Evolutionary conservation across 768 basidiomycete species (phyloP).

Genomic region (Lanmaoa rubissima): DNA sequence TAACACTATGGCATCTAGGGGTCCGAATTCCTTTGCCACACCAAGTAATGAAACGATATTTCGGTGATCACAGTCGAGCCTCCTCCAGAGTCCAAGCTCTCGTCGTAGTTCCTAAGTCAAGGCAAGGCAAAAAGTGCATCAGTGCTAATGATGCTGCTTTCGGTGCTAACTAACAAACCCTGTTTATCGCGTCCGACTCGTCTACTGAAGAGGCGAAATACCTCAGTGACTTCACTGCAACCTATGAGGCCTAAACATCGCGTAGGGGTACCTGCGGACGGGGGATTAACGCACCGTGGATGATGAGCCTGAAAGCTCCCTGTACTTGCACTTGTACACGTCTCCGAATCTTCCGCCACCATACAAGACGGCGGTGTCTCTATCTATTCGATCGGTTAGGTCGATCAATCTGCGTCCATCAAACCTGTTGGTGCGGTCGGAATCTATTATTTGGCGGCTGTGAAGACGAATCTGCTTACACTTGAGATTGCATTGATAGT

Average conservation of each 20-base stretch:
- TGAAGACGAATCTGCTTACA: neutral
- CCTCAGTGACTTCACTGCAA: conserved; percentile 6
- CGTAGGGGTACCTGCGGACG: too few species aligned
- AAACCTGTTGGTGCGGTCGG: neutral
- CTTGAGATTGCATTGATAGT: neutral
- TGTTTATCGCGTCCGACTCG: neutral
- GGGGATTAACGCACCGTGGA: neutral
- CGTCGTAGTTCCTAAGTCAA: conserved; percentile 10
- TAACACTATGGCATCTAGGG: conserved; percentile 12
- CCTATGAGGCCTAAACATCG: neutral
- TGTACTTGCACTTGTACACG: conserved; percentile 9
- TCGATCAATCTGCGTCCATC: neutral
- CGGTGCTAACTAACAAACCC: neutral
- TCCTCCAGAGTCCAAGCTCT: conserved; percentile 26
- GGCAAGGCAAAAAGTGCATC: neutral
- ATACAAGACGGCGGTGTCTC: neutral
- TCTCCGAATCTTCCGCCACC: conserved; percentile 7
- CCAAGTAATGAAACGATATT: conserved; percentile 28
- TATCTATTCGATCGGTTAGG: neutral
- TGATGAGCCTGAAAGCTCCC: neutral
- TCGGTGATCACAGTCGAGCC: conserved; percentile 7
- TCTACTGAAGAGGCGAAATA: conserved; percentile 1
- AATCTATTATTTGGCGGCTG: neutral
- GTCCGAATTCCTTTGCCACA: conserved; percentile 21
- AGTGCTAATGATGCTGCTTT: neutral